Base-by-base conservation (phyloP, 169 alveolate genomes). In the Plasmodium coatneyi region DNA sequence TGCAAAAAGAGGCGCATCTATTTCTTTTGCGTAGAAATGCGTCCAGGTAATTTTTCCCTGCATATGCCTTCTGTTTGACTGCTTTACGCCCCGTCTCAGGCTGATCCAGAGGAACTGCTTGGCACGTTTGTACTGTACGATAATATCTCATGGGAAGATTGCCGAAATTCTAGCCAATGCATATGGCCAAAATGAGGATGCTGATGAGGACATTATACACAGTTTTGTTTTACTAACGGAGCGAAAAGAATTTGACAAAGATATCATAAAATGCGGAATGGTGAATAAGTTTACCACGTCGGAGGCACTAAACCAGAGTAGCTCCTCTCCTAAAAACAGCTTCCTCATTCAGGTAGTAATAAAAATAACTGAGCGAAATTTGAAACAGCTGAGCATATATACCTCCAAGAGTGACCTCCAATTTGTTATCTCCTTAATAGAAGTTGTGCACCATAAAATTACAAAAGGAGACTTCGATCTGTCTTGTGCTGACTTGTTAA, bases 201-300 rank as follows among this genome's bases (percentile, higher is more conserved):
- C 39, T 19, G 83, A 84, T 10, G 66, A 72, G 54, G 46, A 72
- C 19, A 84, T 84, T 25, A 84, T 72, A 4, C 34, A 84, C 41
- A 30, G 83, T 72, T 84, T 72, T 16, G 70, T 84, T 84, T 72
- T 84, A 84, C 32, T 84, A 71, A 41, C 80, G 5, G 72, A 66
- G 32, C 46, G 60, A 78, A 89, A 79, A 79, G 89, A 89, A 89
- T 70, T 89, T 60, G 89, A 79, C 41, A 56, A 72, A 36, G 82
- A 78, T 10, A 60, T 89, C 9, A 78, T 56, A 56, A 43, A 79
- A 28, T 89, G 94, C 81, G 82, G 72, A 28, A 89, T 89, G 3
- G 5, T 89, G 30, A 80, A 89, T 22, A 34, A 34, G 34, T 66
- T 89, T 78, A 39, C 25, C 19, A 32, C 49, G 6, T 5, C 52